Base-by-base conservation (phyloP, 164 flowering plant genomes). In the Dillenia turbinata region DNA sequence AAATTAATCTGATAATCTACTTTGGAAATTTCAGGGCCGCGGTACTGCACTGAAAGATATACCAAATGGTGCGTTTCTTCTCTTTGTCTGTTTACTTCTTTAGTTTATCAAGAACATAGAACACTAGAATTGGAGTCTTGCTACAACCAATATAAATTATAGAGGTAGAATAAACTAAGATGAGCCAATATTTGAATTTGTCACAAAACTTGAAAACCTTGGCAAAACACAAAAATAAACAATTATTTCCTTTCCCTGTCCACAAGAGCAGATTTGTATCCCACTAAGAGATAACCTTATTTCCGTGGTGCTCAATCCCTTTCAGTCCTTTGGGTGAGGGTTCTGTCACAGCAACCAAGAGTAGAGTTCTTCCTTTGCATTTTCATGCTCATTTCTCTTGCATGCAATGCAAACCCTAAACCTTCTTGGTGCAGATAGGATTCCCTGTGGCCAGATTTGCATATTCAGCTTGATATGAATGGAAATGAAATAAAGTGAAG, bases 11-110 rank as follows among this genome's bases (percentile, higher is more conserved):
- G 17, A 9, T 64, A 16, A 11, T 53, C 65, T 63, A 24, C 52
- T 22, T 58, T 71, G 59, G 17, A 57, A 60, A 70, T 70, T 79
- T 68, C 87, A 92, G 97, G 97, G 98, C 15, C 83, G 69, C 52
- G 98, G 98, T 44, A 86, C 89, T 19, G 78, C 92, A 17, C 72
- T 92, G 44, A 89, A 89, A 75, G 96, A 89, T 77, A 92, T 92
- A 54, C 98, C 98, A 8, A 92, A 89, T 73, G 86, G 90, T 85
- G 78, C 57, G 75, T 7, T 17, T 45, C 22, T 62, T 24, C 13
- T 11, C 47, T 50, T 45, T 19, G 0, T 16, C 45, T 19, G 12
- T 40, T 44, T 16, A 2, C 22, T 56, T 65, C 7, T 33, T 5
- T 33, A 33, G 40, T 33, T 33, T 33, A 33, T 5, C 0, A 33